Conservation (phyloP, 768 basidiomycete genomes). For the Xerocomus spinulosus region DNA sequence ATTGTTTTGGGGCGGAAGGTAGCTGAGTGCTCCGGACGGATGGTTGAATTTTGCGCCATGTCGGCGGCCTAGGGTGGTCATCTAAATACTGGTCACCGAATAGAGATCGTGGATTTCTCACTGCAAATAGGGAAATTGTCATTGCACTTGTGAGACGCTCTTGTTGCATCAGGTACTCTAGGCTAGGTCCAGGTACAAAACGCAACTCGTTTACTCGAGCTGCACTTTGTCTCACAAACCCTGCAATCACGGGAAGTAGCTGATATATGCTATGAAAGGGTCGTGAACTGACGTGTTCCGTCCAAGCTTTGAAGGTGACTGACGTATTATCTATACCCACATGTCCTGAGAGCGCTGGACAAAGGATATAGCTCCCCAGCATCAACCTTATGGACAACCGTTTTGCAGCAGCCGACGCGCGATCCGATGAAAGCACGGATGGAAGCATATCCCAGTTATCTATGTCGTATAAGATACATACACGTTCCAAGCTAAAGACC, state of each 20-base stretch:
- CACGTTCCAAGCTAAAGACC: background rate
- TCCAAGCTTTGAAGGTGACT: conserved; percentile 7
- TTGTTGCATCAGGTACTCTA: conserved; percentile 17
- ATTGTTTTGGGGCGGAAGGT: conserved; percentile 47
- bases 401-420: conserved; percentile 55
- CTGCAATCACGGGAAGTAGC: conserved; percentile 14
- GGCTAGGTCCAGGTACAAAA: conserved; percentile 2
- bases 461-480: conserved; percentile 24
- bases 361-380: conserved; percentile 53
- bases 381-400: conserved; percentile 54
- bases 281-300: background rate
- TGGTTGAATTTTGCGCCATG: conserved; percentile 3
- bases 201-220: conserved; percentile 10
- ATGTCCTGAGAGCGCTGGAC: conserved; percentile 31
- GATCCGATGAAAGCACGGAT: conserved; percentile 41
- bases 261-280: conserved; percentile 9
- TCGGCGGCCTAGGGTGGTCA: conserved; percentile 20
- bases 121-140: conserved; percentile 34
- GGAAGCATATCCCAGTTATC: conserved; percentile 52
- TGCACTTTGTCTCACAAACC: conserved; percentile 19
- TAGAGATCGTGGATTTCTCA: conserved; percentile 12
- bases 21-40: background rate
- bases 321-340: conserved; percentile 15
- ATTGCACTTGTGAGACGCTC: conserved; percentile 34
- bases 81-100: background rate